Evolutionary conservation across 306 rosid species (phyloP), one percentile per base, ranked within the genome.

Genomic region (Castanospermum australe): DNA sequence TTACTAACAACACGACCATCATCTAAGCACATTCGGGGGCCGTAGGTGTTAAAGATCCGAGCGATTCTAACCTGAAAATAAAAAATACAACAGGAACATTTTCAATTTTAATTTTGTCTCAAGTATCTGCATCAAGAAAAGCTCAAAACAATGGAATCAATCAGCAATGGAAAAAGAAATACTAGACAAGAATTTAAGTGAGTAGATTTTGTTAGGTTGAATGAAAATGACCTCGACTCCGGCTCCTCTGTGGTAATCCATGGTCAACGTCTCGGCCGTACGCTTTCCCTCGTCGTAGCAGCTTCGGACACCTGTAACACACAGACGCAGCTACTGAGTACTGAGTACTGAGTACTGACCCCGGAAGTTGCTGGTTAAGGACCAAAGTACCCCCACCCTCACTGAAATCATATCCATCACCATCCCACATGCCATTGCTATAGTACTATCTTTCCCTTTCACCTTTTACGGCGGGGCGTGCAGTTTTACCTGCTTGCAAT

Each of bases 261-360:
- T 95, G 45, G 99, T 90, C 91, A 95, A 87, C 59, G 99, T 95
- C 85, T 95, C 99, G 0, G 99, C 99, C 77, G 99, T 95, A 33
- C 99, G 99, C 75, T 95, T 95, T 67, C 99, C 99, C 86, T 95
- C 99, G 6, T 95, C 99, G 86, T 95, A 95, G 84, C 99, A 95
- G 25, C 99, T 95, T 47, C 99, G 84, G 75, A 95, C 99, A 93
- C 99, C 99, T 95, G 99, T 84, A 89, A 39, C 52, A 3, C 38
- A 39, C 50, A 24, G n/a, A n/a, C n/a, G n/a, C n/a, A n/a, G n/a
- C n/a, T n/a, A n/a, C n/a, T n/a, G n/a, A n/a, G n/a, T n/a, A n/a
- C n/a, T n/a, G n/a, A n/a, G n/a, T n/a, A n/a, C n/a, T n/a, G n/a
- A n/a, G n/a, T 22, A 5, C 17, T 41, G 9, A 21, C 5, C 20